Base-by-base conservation (phyloP, 176 grass and related monocot species). In the Hordeum marinum region DNA sequence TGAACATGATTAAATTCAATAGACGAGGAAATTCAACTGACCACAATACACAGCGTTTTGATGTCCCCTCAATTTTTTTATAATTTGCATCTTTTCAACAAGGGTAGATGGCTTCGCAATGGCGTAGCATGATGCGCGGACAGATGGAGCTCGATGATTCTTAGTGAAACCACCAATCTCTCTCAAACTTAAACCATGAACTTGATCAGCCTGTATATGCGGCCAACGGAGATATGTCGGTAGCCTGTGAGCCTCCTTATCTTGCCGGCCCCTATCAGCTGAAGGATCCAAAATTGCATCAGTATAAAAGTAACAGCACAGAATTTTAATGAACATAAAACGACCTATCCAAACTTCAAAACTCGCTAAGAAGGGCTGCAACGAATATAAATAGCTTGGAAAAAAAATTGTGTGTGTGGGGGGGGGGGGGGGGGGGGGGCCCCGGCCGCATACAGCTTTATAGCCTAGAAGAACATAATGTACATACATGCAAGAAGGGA, bases 11-110 rank as follows among this genome's bases (percentile, higher is more conserved):
- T 48, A 46, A 84, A 58, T 64, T 78, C 36, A 79, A 15, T 72
- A 73, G 80, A 82, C 7, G 27, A 68, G 89, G 79, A 83, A 87
- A 11, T 52, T 87, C 80, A 84, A 95, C 93, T 2, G n/a, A 98
- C 96, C 96, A 63, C 96, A 98, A 87, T 98, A 98, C 68, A 98
- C 93, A 69, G 96, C 83, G 87, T 98, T 98, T 74, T 95, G 96
- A 83, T 98, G 96, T 41, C 96, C 96, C 57, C 96, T 90, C 81
- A 94, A 79, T 89, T 88, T 95, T 81, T 92, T 98, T 90, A 95
- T 94, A 55, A 95, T 95, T 72, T 99, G 91, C 96, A 99, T 99
- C 88, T 94, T 99, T 77, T 96, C 90, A 76, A 99, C 96, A 80
- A 99, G 90, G 34, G 96, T 98, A 37, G 91, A 89, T 81, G 96